Evolutionary conservation across 371 early-diverging fungal genomes (phyloP).

Genomic region (Haplosporangium sp.): DNA sequence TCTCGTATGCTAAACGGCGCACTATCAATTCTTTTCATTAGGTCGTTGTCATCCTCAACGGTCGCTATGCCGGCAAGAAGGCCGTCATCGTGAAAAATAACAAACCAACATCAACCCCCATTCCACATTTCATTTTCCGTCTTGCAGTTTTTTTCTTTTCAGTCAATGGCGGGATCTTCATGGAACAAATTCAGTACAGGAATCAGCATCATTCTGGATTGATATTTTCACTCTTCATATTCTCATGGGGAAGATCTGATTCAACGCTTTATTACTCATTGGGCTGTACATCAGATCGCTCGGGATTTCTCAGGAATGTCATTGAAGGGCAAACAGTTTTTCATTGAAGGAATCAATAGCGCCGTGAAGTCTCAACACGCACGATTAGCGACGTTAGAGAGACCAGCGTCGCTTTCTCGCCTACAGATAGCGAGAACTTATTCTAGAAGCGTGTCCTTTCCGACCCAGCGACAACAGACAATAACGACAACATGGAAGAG

Average conservation of each 20-base stretch:
- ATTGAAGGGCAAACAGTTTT: no score
- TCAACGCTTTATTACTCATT: background rate
- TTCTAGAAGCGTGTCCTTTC: no score
- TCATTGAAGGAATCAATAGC: no score
- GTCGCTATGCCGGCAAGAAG: constrained; percentile 99
- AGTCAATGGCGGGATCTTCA: background rate
- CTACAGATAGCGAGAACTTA: no score
- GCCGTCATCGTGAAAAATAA: constrained; percentile 97
- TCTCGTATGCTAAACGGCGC: background rate
- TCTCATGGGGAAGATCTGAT: constrained; percentile 23
- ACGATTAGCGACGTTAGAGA: no score
- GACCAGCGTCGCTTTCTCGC: no score
- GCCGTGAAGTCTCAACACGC: no score
- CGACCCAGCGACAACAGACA: no score
- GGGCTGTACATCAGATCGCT: background rate
- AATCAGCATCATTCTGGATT: background rate
- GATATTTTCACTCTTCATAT: background rate
- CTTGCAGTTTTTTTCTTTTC: background rate
- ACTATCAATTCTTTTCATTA: constrained; percentile 45
- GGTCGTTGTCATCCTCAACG: constrained; percentile 97
- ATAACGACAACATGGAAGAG: no score
- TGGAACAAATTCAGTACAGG: background rate
- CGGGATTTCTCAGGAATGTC: no score
- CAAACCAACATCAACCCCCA: constrained; percentile 54
- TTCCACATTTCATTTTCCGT: background rate